Evolutionary conservation across 495 filamentous ascomycete species (phyloP).

Genomic region (Monascus purpureus): DNA sequence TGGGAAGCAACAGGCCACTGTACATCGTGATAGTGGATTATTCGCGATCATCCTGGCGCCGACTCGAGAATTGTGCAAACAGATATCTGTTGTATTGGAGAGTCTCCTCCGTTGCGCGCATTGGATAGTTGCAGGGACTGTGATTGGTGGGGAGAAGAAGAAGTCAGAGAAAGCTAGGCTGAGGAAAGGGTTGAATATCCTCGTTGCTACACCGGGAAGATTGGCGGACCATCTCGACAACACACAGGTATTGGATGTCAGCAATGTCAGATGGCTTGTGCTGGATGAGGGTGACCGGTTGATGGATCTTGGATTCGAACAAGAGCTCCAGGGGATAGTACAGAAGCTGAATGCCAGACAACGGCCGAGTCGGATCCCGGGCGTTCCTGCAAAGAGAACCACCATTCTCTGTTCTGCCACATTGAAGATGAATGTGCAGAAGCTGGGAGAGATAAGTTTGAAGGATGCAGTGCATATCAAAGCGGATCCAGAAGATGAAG

Average conservation of each 20-base stretch:
- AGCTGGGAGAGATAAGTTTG: constrained; percentile 82
- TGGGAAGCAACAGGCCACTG: constrained; percentile 14
- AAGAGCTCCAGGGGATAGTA: constrained; percentile 71
- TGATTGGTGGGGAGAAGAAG: constrained; percentile 94
- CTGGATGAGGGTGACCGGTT: constrained; percentile 91
- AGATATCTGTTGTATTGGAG: constrained; percentile 75
- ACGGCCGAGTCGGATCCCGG: constrained; percentile 30
- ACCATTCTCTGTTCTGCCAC: constrained; percentile 94
- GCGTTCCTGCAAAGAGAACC: constrained; percentile 59
- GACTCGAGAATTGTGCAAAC: constrained; percentile 84
- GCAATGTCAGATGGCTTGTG: constrained; percentile 82
- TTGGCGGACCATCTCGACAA: constrained; percentile 84
- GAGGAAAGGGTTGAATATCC: constrained; percentile 84
- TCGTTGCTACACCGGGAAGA: constrained; percentile 87
- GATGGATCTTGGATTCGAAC: constrained; percentile 95
- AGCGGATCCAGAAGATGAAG: constrained; percentile 37
- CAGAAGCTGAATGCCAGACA: constrained; percentile 47
- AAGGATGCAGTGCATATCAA: constrained; percentile 85
- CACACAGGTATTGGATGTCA: constrained; percentile 75
- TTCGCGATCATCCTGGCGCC: constrained; percentile 88
- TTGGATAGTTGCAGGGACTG: constrained; percentile 84
- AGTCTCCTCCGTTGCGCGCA: constrained; percentile 66
- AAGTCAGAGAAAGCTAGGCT: constrained; percentile 90
- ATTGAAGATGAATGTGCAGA: constrained; percentile 91
- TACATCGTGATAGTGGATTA: constrained; percentile 72